Base-by-base conservation (phyloP, 441 rosid species). In the Theobroma grandiflorum region DNA sequence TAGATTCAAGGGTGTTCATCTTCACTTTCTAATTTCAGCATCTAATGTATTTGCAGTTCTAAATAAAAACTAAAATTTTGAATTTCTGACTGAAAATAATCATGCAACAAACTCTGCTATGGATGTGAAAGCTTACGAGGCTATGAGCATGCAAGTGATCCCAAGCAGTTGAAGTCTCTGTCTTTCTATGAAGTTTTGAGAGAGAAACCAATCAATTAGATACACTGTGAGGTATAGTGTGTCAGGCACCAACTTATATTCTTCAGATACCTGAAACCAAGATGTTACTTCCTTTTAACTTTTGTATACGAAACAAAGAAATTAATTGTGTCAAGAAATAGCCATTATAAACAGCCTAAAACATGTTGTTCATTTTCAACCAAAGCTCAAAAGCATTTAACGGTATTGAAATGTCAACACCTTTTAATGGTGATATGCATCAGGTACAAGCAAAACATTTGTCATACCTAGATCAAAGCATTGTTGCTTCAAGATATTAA, bases 61-160 rank as follows among this genome's bases (percentile, higher is more conserved):
- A 47, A n/a, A 10, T 4, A 10, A 6, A 38, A 18, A 67, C 70
- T 15, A 53, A 57, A 66, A 26, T 33, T 73, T 57, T 33, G 26
- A 26, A 76, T 26, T 12, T 9, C 20, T 35, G 33, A 75, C 31
- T 38, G 65, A 50, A 75, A 75, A 40, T 22, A 38, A 70, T 26
- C 20, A 53, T 52, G 43, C 37, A 70, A 47, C 61, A 52, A 79
- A 74, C 58, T 58, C 55, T 42, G 73, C 35, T 14, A 40, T 58
- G 26, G 82, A 69, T 50, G 40, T 26, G 61, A 80, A 74, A 82
- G 73, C 94, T 80, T 87, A 92, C 96, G 96, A 92, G 65, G 94
- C 91, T 66, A 92, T 87, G 31, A 92, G 85, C 92, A 91, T 90
- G 88, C 93, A 92, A 81, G 94, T 89, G 85, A 92, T 87, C 77